Conservation (phyloP, 768 basidiomycete genomes). For the Dacryopinax primogenitus region DNA sequence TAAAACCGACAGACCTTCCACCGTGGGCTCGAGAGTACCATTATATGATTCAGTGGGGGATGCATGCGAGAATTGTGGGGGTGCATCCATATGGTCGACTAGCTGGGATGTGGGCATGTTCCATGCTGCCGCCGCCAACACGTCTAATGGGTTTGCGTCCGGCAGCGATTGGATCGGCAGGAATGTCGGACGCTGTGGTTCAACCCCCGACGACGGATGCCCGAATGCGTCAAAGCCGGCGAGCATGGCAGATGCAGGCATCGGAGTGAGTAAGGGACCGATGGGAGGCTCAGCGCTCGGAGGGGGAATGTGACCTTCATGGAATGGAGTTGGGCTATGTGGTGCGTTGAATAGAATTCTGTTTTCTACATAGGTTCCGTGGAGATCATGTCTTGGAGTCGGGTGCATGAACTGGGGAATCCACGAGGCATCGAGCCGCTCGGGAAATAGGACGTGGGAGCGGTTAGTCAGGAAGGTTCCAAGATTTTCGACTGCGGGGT, state of each 20-base stretch:
- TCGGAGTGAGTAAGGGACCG: neutral
- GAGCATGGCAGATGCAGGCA: neutral
- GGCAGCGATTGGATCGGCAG: neutral
- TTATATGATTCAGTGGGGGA: neutral
- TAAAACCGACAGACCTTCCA: too few species aligned
- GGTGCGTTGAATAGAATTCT: too few species aligned
- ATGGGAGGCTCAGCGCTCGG: neutral
- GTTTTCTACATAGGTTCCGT: too few species aligned
- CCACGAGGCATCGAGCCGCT: too few species aligned
- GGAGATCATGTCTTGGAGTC: too few species aligned
- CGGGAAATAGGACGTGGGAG: too few species aligned
- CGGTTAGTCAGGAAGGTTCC: too few species aligned
- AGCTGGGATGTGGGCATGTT: neutral
- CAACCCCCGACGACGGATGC: neutral
- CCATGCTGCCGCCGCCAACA: neutral
- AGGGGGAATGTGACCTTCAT: neutral
- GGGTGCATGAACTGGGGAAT: too few species aligned
- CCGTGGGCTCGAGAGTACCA: too few species aligned
- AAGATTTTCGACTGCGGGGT: too few species aligned
- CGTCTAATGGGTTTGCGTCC: neutral
- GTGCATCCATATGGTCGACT: neutral
- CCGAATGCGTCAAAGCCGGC: neutral
- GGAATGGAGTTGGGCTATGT: too few species aligned
- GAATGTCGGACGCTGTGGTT: neutral
- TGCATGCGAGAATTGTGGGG: neutral